Base-by-base conservation (phyloP, 2,329 filamentous ascomycete genomes). In the Microsporum audouinii region DNA sequence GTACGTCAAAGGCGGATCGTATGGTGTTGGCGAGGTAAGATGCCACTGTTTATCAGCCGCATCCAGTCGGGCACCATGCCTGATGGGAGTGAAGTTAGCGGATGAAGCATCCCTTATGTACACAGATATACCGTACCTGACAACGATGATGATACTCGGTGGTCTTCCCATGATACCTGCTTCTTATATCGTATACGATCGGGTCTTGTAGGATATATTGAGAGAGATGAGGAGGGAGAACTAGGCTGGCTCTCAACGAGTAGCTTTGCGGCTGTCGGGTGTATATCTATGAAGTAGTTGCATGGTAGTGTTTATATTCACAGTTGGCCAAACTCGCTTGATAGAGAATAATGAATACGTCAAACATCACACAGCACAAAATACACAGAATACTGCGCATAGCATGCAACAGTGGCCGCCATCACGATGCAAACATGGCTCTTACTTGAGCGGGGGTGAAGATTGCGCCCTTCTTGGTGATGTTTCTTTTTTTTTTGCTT, bases 21-120 rank as follows among this genome's bases (percentile, higher is more conserved):
- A 99, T 1, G 94, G 94, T 4, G 90, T 91, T 1, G 91, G 88
- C 4, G 94, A 96, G 34, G 88, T 88, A 60, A 96, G 82, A 73
- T 96, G 90, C 94, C 94, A 99, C 73, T 89, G 85, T 72, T 91
- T 91, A 79, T 99, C 91, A 64, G 91, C 91, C 61, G 90, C 90
- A 73, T 99, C 94, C 62, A 99, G 86, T 67, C 94, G 88, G 68
- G 91, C 89, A 70, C 94, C 94, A 75, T 99, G 94, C 75, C 94
- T 86, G 63, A 55, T 23, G 57, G 33, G 39, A 53, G 57, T 45
- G 38, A 14, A 51, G 4, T 41, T 10, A 17, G 55, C 17, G 17
- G 17, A 23, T 23, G 17, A 23, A 23, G 1, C 17, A 23, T 23
- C 17, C 17, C 17, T 36, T 57, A 38, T 57, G 8, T 17, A 27